These are phyloP conservation scores for Jacaranda copaia DNA, from an alignment of 257 asterid genomes.

Conservation along the genomic window DNA sequence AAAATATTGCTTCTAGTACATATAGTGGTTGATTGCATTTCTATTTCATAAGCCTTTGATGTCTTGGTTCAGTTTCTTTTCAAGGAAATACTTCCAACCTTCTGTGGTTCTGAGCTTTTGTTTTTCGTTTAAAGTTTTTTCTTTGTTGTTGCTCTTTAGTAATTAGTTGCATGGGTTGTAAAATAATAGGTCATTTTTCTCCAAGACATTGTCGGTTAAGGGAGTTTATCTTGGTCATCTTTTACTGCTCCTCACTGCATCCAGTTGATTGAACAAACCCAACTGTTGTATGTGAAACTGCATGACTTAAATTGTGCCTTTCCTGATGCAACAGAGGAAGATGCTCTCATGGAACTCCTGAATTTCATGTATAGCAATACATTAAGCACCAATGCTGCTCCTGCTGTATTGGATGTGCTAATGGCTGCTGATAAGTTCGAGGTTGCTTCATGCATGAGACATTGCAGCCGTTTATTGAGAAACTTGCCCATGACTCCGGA, in stretches of 20 bases:
- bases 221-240: background rate
- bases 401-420: constrained; percentile 84
- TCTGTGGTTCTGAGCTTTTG: background rate
- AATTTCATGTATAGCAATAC: constrained; percentile 93
- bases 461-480: constrained; percentile 84
- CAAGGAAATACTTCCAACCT: background rate
- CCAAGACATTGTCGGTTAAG: background rate
- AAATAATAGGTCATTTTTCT: too few relatives aligned
- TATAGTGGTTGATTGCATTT: background rate
- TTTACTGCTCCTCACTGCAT: constrained; percentile 1
- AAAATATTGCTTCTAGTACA: constrained; percentile 19
- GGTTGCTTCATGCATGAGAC: constrained; percentile 97
- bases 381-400: constrained; percentile 66
- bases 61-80: constrained; percentile 14
- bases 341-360: constrained; percentile 96
- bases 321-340: constrained; percentile 79
- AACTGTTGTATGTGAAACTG: constrained; percentile 2
- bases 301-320: constrained; percentile 14
- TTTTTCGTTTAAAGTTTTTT: background rate
- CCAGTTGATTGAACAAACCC: constrained; percentile 3
- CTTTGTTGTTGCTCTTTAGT: background rate
- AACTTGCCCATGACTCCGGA: constrained; percentile 90
- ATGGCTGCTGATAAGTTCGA: constrained; percentile 99
- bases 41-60: background rate
- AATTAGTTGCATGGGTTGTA: too few relatives aligned